Evolutionary conservation across 495 filamentous ascomycete genomes (phyloP).

Genomic region (Ramalina peruviana): DNA sequence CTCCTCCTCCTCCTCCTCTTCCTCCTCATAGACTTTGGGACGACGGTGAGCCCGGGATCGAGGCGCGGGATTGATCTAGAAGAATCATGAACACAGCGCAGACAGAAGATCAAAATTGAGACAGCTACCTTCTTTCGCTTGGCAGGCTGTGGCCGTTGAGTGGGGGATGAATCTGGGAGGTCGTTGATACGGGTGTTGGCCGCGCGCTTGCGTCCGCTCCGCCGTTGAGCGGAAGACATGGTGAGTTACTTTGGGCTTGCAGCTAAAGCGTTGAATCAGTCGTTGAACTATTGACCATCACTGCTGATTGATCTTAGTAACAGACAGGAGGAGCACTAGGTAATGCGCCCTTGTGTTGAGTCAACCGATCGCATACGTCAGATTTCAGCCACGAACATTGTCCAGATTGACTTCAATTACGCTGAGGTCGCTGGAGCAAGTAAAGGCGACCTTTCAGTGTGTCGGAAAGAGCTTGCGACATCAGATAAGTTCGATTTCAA

Average conservation of each 20-base stretch:
- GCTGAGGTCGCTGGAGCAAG: no score
- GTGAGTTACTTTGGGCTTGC: not conserved
- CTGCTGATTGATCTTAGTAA: no score
- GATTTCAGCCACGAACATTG: no score
- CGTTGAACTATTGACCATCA: no score
- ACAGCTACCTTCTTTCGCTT: conserved; percentile 13
- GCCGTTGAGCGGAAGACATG: conserved; percentile 10
- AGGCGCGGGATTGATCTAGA: conserved; percentile 9
- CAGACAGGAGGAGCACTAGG: no score
- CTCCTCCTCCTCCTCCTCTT: not conserved
- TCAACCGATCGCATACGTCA: no score
- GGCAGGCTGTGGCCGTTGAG: conserved; percentile 4
- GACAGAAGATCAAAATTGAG: not conserved
- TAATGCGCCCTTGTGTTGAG: no score
- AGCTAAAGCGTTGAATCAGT: no score
- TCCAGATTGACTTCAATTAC: no score
- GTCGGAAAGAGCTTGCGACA: no score
- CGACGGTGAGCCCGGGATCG: not conserved
- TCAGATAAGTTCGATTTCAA: no score
- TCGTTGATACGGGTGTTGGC: conserved; percentile 13
- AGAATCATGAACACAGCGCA: not conserved
- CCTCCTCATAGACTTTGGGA: not conserved
- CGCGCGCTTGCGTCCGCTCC: conserved; percentile 16
- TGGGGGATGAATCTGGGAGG: conserved; percentile 11
- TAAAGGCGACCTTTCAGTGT: no score